Percentiles rank a stretch among this genome's conserved stretches.
Evolutionary conservation across 495 filamentous ascomycete genomes (phyloP).

Genomic region (Xylaria cubensis): DNA sequence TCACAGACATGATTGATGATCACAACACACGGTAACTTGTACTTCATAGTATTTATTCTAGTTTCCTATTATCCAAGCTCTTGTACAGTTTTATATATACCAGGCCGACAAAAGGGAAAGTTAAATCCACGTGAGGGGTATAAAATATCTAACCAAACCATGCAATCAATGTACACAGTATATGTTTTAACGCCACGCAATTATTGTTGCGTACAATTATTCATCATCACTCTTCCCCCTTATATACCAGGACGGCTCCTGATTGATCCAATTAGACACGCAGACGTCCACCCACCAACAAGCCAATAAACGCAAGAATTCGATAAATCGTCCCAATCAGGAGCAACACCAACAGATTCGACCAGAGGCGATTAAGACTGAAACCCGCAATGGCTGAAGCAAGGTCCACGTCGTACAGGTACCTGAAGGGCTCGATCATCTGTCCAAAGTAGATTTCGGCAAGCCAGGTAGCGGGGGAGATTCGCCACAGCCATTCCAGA

Average conservation of each 20-base stretch:
- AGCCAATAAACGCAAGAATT: constrained; percentile 49
- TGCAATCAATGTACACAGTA: not conserved
- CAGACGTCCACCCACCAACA: constrained; percentile 39
- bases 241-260: not conserved
- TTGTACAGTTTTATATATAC: not conserved
- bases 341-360: constrained; percentile 48
- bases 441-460: constrained; percentile 61
- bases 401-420: constrained; percentile 53
- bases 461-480: constrained; percentile 62
- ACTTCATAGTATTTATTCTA: not conserved
- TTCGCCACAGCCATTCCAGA: constrained; percentile 62
- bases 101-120: not conserved
- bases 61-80: not conserved
- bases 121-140: not conserved
- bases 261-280: constrained; percentile 25
- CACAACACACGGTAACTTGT: not conserved
- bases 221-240: not conserved
- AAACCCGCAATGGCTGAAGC: constrained; percentile 48
- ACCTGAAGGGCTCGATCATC: constrained; percentile 52
- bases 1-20: not conserved
- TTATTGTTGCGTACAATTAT: not conserved
- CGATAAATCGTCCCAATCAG: constrained; percentile 49
- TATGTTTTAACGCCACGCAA: not conserved
- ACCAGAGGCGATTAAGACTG: constrained; percentile 43
- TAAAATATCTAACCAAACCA: not conserved